These are phyloP conservation scores for Choanephora cucurbitarum DNA, from an alignment of 371 early-diverging fungal genomes.

Conservation along the genomic window DNA sequence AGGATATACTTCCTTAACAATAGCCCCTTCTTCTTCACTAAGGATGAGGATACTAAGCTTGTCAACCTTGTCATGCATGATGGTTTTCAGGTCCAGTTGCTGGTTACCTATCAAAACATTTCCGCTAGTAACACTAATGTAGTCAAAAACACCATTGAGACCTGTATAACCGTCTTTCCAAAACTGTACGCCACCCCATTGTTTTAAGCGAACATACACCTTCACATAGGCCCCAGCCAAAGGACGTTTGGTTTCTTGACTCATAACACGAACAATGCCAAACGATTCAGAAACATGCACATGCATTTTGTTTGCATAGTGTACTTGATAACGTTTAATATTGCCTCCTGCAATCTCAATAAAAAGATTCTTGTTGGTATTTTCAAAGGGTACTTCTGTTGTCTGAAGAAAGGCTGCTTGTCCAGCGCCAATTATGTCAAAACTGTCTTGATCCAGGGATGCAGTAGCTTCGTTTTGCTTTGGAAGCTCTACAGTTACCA, in stretches of 20 bases:
- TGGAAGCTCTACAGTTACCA: slow-evolving; percentile 13
- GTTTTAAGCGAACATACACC: slow-evolving; percentile 54
- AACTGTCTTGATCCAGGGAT: slow-evolving; percentile 17
- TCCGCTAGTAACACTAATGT: slow-evolving; percentile 54
- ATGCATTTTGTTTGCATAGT: slow-evolving; percentile 37
- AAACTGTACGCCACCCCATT: slow-evolving; percentile 31
- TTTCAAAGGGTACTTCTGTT: slow-evolving; percentile 9
- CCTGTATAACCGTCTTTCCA: slow-evolving; percentile 71
- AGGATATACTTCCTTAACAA: slow-evolving; percentile 44
- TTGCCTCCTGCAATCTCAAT: slow-evolving; percentile 31
- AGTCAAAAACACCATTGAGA: slow-evolving; percentile 62
- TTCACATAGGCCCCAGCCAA: slow-evolving; percentile 62
- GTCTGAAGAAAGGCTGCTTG: slow-evolving; percentile 13
- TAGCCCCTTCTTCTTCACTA: slow-evolving; percentile 35
- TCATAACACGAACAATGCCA: slow-evolving; percentile 53
- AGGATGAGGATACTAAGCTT: slow-evolving; percentile 41
- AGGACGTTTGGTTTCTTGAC: slow-evolving; percentile 35
- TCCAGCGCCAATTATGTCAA: slow-evolving; percentile 40
- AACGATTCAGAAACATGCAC: slow-evolving; percentile 49
- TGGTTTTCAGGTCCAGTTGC: slow-evolving; percentile 1
- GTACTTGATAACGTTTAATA: slow-evolving; percentile 4
- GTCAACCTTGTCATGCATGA: slow-evolving; percentile 26
- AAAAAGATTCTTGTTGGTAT: slow-evolving; percentile 29
- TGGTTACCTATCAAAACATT: slow-evolving; percentile 27
- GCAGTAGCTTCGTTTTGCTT: background rate